Evolutionary conservation across 306 rosid species (phyloP).

Genomic region (Hippophae rhamnoides): DNA sequence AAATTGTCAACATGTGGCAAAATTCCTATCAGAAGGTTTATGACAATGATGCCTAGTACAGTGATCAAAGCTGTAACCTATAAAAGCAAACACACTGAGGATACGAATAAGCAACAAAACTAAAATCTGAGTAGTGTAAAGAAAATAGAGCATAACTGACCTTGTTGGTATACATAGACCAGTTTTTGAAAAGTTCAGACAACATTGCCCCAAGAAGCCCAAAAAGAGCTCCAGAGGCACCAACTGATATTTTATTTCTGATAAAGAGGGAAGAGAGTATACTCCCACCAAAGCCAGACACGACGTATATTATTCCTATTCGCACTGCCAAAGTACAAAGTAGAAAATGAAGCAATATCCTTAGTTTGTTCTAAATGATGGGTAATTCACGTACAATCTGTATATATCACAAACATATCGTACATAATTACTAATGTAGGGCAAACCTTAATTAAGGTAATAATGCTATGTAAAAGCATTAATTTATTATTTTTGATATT

Average conservation of each 20-base stretch:
- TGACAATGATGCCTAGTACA: conserved; percentile 45
- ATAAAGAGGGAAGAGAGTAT: conserved; percentile 56
- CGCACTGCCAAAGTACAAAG: conserved; percentile 42
- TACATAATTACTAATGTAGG: too few relatives aligned
- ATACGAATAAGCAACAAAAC: too few relatives aligned
- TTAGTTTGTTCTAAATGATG: too few relatives aligned
- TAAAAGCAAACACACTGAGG: conserved; percentile 14
- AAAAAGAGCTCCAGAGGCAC: conserved; percentile 86
- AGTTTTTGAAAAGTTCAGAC: conserved; percentile 81
- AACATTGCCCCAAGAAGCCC: conserved; percentile 98
- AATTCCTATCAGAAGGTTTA: conserved; percentile 80
- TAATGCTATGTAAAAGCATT: too few relatives aligned
- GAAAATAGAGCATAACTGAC: conserved; percentile 15
- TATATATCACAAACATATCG: too few relatives aligned
- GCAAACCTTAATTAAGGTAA: too few relatives aligned
- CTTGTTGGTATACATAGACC: conserved; percentile 78
- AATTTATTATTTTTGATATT: too few relatives aligned
- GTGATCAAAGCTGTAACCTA: conserved; percentile 68
- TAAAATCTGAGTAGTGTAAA: too few relatives aligned
- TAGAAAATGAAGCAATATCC: too few relatives aligned
- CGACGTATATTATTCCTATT: conserved; percentile 50
- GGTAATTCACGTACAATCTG: too few relatives aligned
- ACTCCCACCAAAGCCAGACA: conserved; percentile 76
- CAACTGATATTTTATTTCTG: conserved; percentile 64
- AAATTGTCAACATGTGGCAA: conserved; percentile 72